phyloP scores from a whole-genome alignment of 768 basidiomycete species.

The Lentinula sp. region DNA sequence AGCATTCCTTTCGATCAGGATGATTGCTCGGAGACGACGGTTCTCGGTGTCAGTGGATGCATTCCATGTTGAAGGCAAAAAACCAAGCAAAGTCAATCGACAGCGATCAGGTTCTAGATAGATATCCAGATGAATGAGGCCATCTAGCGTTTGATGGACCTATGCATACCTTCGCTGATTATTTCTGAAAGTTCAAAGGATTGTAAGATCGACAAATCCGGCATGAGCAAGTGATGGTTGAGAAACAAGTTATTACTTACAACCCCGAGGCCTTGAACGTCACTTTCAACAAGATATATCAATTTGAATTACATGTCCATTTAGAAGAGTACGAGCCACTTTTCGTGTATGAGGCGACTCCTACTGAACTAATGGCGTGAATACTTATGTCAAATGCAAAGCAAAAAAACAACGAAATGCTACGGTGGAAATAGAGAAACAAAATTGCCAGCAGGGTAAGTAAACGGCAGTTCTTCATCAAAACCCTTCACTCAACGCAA shows the following conservation, averaged over 20 bases:
- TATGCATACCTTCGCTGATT: constrained; percentile 7
- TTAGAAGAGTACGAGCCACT: background rate
- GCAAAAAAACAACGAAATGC: constrained; percentile 4
- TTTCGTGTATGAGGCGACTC: constrained; percentile 1
- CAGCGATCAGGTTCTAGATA: constrained; percentile 16
- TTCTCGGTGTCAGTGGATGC: constrained; percentile 6
- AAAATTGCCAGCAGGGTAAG: background rate
- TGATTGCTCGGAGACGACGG: constrained; percentile 45
- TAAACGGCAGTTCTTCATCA: background rate
- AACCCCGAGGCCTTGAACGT: background rate
- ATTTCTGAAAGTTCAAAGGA: constrained; percentile 1
- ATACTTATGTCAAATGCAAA: constrained; percentile 3
- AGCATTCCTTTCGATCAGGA: constrained; percentile 76
- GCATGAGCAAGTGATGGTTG: background rate
- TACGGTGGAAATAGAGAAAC: background rate
- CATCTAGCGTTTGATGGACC: no score
- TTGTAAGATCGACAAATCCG: background rate
- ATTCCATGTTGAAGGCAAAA: constrained; percentile 30
- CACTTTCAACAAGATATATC: background rate
- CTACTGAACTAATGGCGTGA: background rate
- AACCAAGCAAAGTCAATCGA: constrained; percentile 42
- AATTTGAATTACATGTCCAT: background rate
- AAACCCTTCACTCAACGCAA: background rate
- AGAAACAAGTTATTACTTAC: background rate
- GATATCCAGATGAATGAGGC: background rate